Evolutionary conservation across 2,329 filamentous ascomycete genomes (phyloP).

Genomic region (Paecilomyces sp.): DNA sequence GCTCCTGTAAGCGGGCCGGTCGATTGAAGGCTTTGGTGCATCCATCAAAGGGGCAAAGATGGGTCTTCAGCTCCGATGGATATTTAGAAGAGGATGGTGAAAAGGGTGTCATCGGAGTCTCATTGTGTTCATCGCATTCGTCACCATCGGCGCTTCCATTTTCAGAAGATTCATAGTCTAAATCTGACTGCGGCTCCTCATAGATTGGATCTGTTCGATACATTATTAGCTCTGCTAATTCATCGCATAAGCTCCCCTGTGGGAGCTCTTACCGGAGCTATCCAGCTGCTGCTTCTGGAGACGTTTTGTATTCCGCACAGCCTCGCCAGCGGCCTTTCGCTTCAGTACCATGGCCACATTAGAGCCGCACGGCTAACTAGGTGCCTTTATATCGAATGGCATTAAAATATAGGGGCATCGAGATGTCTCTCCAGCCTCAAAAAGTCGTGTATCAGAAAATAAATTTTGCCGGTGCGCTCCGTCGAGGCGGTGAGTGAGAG

Average conservation of each 20-base stretch:
- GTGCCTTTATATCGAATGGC: neutral
- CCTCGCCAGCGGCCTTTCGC: constrained; percentile 23
- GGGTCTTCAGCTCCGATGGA: constrained; percentile 68
- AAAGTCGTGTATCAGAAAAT: constrained; percentile 10
- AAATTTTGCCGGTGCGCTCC: constrained; percentile 22
- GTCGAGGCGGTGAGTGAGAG: constrained; percentile 21
- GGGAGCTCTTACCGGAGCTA: constrained; percentile 18
- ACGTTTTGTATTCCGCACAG: constrained; percentile 20
- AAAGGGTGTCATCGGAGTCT: constrained; percentile 45
- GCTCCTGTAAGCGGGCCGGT: constrained; percentile 69
- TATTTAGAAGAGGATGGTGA: constrained; percentile 42
- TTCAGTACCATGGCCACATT: constrained; percentile 26
- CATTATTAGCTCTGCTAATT: constrained; percentile 37
- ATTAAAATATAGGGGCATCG: constrained; percentile 2
- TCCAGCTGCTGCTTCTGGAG: constrained; percentile 21
- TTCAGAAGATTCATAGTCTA: constrained; percentile 21
- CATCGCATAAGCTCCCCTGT: constrained; percentile 10
- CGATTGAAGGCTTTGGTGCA: constrained; percentile 85
- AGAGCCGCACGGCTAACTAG: neutral
- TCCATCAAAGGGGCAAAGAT: constrained; percentile 64
- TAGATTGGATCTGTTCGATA: constrained; percentile 23
- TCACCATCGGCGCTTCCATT: constrained; percentile 21
- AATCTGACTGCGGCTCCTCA: constrained; percentile 26
- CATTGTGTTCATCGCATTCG: constrained; percentile 20
- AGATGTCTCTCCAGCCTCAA: neutral